Evolutionary conservation across 2,329 filamentous ascomycete genomes (phyloP), one percentile per base, ranked within the genome.

Genomic region (Chaetothyriales sp.): DNA sequence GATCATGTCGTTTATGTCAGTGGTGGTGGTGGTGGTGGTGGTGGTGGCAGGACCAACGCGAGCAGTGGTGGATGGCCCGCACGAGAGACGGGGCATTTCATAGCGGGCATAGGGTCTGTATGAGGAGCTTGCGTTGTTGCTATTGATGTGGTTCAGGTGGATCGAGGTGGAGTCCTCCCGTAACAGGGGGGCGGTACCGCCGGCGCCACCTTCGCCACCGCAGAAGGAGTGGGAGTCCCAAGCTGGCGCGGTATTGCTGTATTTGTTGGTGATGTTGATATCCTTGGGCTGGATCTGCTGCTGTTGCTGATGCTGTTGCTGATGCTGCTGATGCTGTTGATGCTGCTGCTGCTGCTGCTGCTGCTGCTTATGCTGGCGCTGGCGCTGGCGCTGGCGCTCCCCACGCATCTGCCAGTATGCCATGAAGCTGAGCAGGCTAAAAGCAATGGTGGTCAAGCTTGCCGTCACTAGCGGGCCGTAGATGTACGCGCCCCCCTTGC

Each of bases 401-500:
- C 53, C 55, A 10, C 25, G 48, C 40, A 60, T 56, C 53, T 10
- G 50, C 49, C 22, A 58, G 48, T 56, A 54, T 10, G 50, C 49
- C 22, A 58, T 50, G 33, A 51, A 59, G 44, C 50, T 49, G 46
- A 61, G 44, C 7, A 53, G 49, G 13, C 40, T 51, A 2, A 54
- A 33, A 4, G 50, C 54, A 18, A 60, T 25, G 13, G 56, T 61
- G 20, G 52, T 53, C 18, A 55, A 18, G 25, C 46, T 52, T n/a
- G 59, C 51, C 4, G 50, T 50, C 18, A 48, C 51, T 22, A 61
- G 52, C 18, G 59, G 59, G 18, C 58, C 49, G n/a, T 57, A 56
- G n/a, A 61, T 52, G 45, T 60, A 60, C 2, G 43, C 47, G 25
- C 51, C 18, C 40, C 45, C 47, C n/a, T 13, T 22, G 13, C 33